Base-by-base conservation (phyloP, 2,329 filamentous ascomycete genomes). In the Periconia digitata region DNA sequence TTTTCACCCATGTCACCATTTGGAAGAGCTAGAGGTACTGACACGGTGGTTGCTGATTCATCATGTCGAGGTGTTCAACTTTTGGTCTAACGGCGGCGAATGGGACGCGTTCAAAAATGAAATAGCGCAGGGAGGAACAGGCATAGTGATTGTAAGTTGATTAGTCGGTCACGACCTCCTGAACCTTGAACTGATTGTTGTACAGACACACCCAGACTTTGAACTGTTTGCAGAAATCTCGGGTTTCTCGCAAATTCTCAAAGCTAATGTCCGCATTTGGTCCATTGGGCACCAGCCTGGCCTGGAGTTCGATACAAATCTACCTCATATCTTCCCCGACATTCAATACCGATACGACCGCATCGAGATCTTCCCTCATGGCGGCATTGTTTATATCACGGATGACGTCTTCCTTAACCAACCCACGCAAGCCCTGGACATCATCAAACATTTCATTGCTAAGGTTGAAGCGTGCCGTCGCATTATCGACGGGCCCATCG, bases 391-490 rank as follows among this genome's bases (percentile, higher is more conserved):
- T 10, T 73, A 74, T 53, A 71, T 77, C 15, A 76, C 74, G 1
- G 74, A 76, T 34, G 71, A 76, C 22, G 63, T 75, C 1, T 72
- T 76, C 37, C 54, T 65, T n/a, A 51, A 70, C 37, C 53, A 69
- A 39, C 74, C 74, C 4, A 58, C 62, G 40, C 53, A 69, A 22
- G 73, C 72, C 1, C 51, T 69, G 2, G 44, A 61, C 7, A 67
- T 76, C 12, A 54, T 76, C 8, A 49, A 70, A n/a, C 49, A 55
- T 0, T 73, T 73, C 49, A 49, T 68, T 22, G 51, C 57, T 6
- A 66, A 65, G 34, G 59, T 67, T 22, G 59, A 63, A 34, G 27
- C 27, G 37, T 55, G 64, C 15, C n/a, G n/a, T 32, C 51, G 55
- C 10, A 44, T 51, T 7, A 22, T 59, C 1, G 49, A 44, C 13